These are phyloP conservation scores for Aspergillus sp. DNA, from an alignment of 2,329 filamentous ascomycete species.

Conservation along the genomic window DNA sequence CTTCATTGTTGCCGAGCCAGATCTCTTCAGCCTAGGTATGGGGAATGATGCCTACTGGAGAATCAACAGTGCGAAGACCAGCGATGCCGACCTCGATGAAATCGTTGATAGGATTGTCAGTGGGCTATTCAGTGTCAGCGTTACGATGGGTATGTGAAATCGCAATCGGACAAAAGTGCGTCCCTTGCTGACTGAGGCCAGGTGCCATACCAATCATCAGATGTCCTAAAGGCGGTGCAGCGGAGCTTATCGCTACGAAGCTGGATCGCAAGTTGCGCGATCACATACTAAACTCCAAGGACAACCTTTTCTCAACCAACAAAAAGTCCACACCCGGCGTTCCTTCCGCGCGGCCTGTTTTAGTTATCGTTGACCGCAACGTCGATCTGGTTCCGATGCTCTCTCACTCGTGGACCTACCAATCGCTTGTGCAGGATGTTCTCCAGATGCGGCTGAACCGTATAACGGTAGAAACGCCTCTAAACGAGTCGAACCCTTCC, in stretches of 20 bases:
- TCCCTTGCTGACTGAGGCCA: conserved; percentile 34
- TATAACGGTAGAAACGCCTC: conserved; percentile 83
- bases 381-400: conserved; percentile 96
- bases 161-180: background rate
- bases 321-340: conserved; percentile 64
- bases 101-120: conserved; percentile 90
- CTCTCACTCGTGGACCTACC: conserved; percentile 93
- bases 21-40: conserved; percentile 92
- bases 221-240: conserved; percentile 87
- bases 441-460: conserved; percentile 82
- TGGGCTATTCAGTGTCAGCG: conserved; percentile 94
- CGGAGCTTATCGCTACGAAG: conserved; percentile 90
- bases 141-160: conserved; percentile 78
- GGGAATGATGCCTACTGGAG: conserved; percentile 93
- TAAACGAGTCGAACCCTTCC: conserved; percentile 72
- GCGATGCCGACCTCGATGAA: conserved; percentile 83
- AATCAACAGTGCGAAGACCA: conserved; percentile 89
- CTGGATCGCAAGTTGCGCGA: conserved; percentile 94
- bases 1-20: conserved; percentile 93
- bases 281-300: conserved; percentile 95
- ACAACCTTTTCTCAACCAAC: conserved; percentile 81
- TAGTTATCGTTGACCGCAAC: conserved; percentile 92
- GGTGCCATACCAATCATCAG: conserved; percentile 92
- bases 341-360: conserved; percentile 75
- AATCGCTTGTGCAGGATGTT: conserved; percentile 79